Evolutionary conservation across 2,329 filamentous ascomycete genomes (phyloP), one percentile per base, ranked within the genome.

Genomic region (Dryadomyces quercus-mongolicae): DNA sequence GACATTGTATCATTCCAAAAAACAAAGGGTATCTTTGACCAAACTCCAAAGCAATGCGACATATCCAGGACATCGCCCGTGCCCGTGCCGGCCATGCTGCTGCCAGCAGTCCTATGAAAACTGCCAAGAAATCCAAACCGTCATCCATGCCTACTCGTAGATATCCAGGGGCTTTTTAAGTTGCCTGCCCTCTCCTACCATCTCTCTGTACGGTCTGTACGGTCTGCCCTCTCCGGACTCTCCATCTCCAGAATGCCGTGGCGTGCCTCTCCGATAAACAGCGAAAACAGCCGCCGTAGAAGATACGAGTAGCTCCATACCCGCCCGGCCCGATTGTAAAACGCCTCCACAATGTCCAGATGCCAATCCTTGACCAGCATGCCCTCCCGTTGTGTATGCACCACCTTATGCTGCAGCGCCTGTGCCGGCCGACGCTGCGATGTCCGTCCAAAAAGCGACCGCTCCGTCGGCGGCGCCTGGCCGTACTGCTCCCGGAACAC

Each of bases 261-360:
- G 56, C 68, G 68, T 64, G 72, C 65, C 63, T 79, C 77, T 1
- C 74, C 77, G 0, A 78, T 64, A 2, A 81, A 65, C 22, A 82
- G 65, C 44, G 71, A 71, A 62, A 80, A 81, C 21, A 82, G 62
- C 47, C 78, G 65, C 66, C 75, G 79, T 10, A 72, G 73, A 7
- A 82, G 63, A 12, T 64, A 65, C 8, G 60, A 66, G 59, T 74
- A 77, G 21, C 74, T 71, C 77, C 77, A 81, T 13, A 56, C 34
- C 10, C 67, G 70, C 12, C 71, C 72, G 2, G 78, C 69, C 55
- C 74, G 68, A 13, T 62, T 62, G 55, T 65, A 66, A 60, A 81
- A 82, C 3, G 73, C 77, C 55, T 80, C 74, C 22, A 81, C 71
- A 53, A 80, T 71, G 56, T 82, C 78, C 18, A 81, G 64, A 56